Base-by-base conservation (phyloP, 164 flowering plant species). In the Taxillus chinensis region DNA sequence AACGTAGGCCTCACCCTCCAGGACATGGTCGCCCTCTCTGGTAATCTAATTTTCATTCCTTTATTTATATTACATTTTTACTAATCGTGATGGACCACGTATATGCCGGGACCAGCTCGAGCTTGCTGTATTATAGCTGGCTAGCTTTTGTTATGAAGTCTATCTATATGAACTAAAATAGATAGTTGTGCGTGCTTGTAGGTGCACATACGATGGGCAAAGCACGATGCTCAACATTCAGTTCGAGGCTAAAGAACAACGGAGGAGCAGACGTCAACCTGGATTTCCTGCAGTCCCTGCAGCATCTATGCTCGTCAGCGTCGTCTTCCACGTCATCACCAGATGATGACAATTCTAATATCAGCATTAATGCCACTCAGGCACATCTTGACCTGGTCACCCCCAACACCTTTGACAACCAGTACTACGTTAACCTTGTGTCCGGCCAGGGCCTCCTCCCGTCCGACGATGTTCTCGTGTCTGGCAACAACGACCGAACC, bases 141-240 rank as follows among this genome's bases (percentile, higher is more conserved):
- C 27, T 27, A 27, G 27, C 27, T 27, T 27, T 27, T 27, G 27
- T 27, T 27, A 0, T 27, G 27, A 27, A 27, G 27, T 27, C 2
- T 0, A 27, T 27, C 27, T 27, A 27, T 27, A 27, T 27, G 27
- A 27, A 27, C 27, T 27, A 27, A 27, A 27, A 27, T 27, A 27
- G 27, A 27, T 43, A 43, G 8, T 43, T 43, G 7, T 9, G 46
- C 59, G 15, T 51, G 12, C 8, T 1, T 45, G 12, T 77, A 83
- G 92, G 95, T 3, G 91, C 86, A 8, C 95, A 90, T 68, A 83
- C 95, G 5, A 74, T 90, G 42, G 91, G 97, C 41, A 86, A 67
- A 70, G 97, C 97, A 27, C 76, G 85, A 7, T 90, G 95, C 74
- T 49, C 85, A 1, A 71, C 85, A 0, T 87, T 90, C 62, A 80